A percentile compares a stretch with the other conserved stretches of the same genome.
Evolutionary conservation across 345 rosid species (phyloP).

Genomic region (Brassica nigra): DNA sequence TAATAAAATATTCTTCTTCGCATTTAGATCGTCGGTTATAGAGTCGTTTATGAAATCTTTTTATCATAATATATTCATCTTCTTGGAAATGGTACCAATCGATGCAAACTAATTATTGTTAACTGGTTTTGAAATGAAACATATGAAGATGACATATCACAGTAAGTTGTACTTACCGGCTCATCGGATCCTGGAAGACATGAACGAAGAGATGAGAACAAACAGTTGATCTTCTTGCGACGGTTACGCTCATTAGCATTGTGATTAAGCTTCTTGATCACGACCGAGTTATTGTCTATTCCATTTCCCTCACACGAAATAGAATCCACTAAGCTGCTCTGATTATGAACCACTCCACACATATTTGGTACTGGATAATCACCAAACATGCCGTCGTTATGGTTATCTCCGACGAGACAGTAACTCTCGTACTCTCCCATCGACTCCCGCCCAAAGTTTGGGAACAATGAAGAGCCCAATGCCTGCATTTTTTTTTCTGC

Average conservation of each 20-base stretch:
- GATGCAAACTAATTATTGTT: not conserved
- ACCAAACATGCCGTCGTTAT: constrained; percentile 19
- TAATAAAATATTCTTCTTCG: not conserved
- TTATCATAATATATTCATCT: no score
- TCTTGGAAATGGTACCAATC: not conserved
- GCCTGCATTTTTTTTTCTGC: constrained; percentile 31
- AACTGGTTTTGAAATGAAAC: not conserved
- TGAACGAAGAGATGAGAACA: constrained; percentile 63
- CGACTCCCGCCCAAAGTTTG: constrained; percentile 35
- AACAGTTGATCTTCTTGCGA: constrained; percentile 56
- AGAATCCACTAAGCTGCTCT: constrained; percentile 17
- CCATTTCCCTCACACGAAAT: constrained; percentile 33
- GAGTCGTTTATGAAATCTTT: no score
- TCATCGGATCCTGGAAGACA: constrained; percentile 55
- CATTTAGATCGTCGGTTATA: no score
- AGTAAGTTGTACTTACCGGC: constrained; percentile 38
- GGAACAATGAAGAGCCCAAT: constrained; percentile 34
- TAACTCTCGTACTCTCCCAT: constrained; percentile 33
- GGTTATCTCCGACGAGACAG: constrained; percentile 16
- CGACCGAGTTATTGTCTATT: not conserved
- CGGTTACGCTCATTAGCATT: constrained; percentile 74
- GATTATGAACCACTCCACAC: constrained; percentile 21
- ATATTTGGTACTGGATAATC: constrained; percentile 32
- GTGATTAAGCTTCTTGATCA: constrained; percentile 67
- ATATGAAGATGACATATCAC: not conserved